Conservation (phyloP, 2,329 filamentous ascomycete species). For the Chaetomiaceae sp. region DNA sequence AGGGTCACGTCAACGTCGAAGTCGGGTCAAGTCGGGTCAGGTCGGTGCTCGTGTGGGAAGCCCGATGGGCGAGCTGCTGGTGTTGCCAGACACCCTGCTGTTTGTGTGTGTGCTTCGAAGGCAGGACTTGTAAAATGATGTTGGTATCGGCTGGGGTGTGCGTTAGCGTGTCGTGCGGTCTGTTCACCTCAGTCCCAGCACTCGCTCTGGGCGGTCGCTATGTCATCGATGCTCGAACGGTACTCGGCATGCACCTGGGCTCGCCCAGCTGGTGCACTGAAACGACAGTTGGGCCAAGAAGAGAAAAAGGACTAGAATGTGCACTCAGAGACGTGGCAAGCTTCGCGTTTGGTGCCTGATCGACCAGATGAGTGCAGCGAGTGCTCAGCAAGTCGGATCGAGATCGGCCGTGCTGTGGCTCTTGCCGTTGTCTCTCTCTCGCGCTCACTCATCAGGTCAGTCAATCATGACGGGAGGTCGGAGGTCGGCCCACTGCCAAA, state of each 20-base stretch:
- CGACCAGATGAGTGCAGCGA: no score
- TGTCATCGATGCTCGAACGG: no score
- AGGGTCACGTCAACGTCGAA: neutral
- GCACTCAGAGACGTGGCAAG: no score
- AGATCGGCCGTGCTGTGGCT: neutral
- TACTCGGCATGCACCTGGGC: no score
- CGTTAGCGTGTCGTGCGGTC: no score
- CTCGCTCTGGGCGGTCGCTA: neutral
- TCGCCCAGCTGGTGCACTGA: no score
- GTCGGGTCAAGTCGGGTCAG: neutral
- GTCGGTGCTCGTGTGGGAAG: neutral
- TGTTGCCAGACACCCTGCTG: neutral
- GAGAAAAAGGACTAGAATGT: no score
- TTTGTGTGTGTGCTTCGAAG: neutral
- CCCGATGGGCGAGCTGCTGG: neutral
- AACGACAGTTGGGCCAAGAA: no score
- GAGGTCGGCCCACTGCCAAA: slow-evolving; percentile 14
- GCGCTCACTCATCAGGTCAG: neutral
- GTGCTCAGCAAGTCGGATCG: neutral
- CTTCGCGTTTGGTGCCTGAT: no score
- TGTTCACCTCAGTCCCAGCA: no score
- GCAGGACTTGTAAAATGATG: no score
- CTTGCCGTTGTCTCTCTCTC: neutral
- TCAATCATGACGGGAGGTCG: slow-evolving; percentile 11
- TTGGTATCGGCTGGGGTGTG: no score